Percentiles rank a stretch among this genome's conserved stretches.
These are phyloP conservation scores for Boeremia lycopersici DNA, from an alignment of 2,329 filamentous ascomycete species.

Conservation along the genomic window DNA sequence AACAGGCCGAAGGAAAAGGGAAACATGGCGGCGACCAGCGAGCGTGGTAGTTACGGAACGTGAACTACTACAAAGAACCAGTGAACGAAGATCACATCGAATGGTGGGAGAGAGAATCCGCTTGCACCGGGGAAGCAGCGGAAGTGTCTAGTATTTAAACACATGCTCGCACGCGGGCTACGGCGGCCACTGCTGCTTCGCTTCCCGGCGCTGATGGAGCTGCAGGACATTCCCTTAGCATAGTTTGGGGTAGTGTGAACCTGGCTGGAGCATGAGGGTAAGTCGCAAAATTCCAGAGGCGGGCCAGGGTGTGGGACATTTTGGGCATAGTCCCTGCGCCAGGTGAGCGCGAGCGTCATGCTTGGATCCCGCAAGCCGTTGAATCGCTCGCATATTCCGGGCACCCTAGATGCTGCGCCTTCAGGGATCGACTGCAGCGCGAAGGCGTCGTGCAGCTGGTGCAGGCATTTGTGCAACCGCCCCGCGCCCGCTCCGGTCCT, in stretches of 20 bases:
- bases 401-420: constrained; percentile 38
- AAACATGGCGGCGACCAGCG: constrained; percentile 48
- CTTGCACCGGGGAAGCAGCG: constrained; percentile 46
- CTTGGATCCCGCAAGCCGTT: constrained; percentile 50
- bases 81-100: constrained; percentile 49
- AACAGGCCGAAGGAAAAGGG: constrained; percentile 45
- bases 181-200: constrained; percentile 48
- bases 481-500: constrained; percentile 31
- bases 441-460: constrained; percentile 13
- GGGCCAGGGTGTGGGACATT: constrained; percentile 36
- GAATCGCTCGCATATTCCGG: constrained; percentile 45
- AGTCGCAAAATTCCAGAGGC: constrained; percentile 44
- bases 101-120: constrained; percentile 47
- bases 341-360: constrained; percentile 45
- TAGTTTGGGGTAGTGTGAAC: constrained; percentile 50
- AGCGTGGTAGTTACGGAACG: constrained; percentile 44
- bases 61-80: constrained; percentile 41
- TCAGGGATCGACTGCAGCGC: constrained; percentile 46
- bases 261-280: constrained; percentile 49
- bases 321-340: constrained; percentile 42
- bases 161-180: constrained; percentile 47
- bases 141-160: constrained; percentile 50
- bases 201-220: constrained; percentile 49
- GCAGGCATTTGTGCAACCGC: constrained; percentile 31
- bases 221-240: constrained; percentile 49